Evolutionary conservation across 345 rosid species (phyloP), one percentile per base, ranked within the genome.

Genomic region (Eucalyptus paniculata): DNA sequence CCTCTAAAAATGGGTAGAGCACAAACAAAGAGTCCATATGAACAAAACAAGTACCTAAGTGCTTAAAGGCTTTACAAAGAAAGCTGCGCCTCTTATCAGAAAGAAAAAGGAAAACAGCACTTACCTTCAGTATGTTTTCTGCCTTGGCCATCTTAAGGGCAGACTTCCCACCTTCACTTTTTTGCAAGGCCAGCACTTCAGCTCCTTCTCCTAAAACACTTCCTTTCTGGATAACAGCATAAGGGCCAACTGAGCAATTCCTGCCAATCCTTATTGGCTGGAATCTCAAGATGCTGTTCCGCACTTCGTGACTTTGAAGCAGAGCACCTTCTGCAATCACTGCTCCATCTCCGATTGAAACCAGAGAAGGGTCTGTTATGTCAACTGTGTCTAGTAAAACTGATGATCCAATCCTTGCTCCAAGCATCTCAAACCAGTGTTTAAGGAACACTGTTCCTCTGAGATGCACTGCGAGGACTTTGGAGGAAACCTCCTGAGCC

Each of bases 401-500:
- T 69, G 95, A 93, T 80, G 96, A 91, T 67, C 95, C 97, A 58
- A 94, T 92, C 91, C 90, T 94, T 47, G 96, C 96, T 89, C 97
- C 97, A 23, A 94, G 92, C 94, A 94, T 93, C 94, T 91, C 92
- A 89, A 95, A 94, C 97, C 96, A 94, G 81, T 91, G 93, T 34
- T 95, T 95, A 14, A 95, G 94, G 93, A 94, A 94, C 60, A 93
- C 90, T 4, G 96, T 94, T 86, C 96, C 97, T 90, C 96, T 93
- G 89, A 94, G 91, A 90, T 95, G 94, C 81, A 90, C 95, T 32
- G 96, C 96, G 83, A 95, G 91, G 86, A 94, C 95, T 89, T 90
- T 94, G 6, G 96, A 93, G 87, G 97, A 89, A 88, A 93, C 91
- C 90, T 94, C 94, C 86, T 94, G 96, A 62, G 89, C 94, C 90